A percentile compares a stretch with the other conserved stretches of the same genome.
Conservation (phyloP, 768 basidiomycete species). For the Chalciporus sphaerocephalus region DNA sequence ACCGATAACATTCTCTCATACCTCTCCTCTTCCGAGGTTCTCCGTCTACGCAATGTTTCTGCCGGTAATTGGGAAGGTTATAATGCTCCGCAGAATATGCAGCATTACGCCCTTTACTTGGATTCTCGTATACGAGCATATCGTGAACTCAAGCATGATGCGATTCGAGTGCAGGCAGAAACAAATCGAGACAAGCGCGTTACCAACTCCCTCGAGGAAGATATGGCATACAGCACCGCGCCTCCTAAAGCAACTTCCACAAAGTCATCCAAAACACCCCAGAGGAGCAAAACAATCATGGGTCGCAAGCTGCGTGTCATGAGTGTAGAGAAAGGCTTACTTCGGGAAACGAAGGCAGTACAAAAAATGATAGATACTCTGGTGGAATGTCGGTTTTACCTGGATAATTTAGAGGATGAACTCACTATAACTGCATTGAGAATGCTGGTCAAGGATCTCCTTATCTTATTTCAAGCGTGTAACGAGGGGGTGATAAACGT, state of each 20-base stretch:
- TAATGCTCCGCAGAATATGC: conserved; percentile 77
- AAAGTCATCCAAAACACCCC: conserved; percentile 35
- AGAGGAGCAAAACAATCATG: conserved; percentile 70
- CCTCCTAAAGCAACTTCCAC: conserved; percentile 31
- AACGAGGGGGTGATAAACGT: conserved; percentile 92
- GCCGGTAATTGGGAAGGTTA: conserved; percentile 88
- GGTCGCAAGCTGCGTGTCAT: conserved; percentile 84
- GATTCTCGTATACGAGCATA: conserved; percentile 86
- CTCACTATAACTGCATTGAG: conserved; percentile 82
- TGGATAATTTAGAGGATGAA: conserved; percentile 91
- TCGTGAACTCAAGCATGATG: conserved; percentile 89
- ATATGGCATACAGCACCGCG: conserved; percentile 33
- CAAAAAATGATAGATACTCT: conserved; percentile 87
- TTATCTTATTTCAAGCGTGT: conserved; percentile 92
- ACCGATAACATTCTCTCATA: conserved; percentile 89
- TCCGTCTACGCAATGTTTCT: conserved; percentile 78
- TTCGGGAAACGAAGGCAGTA: conserved; percentile 88
- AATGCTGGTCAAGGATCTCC: conserved; percentile 93
- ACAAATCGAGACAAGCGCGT: conserved; percentile 80
- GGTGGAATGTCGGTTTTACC: conserved; percentile 90
- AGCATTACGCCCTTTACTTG: conserved; percentile 83
- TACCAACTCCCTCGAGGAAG: conserved; percentile 60
- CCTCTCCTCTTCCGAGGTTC: conserved; percentile 75
- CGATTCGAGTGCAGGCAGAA: conserved; percentile 90
- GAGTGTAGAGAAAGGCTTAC: conserved; percentile 92